A percentile compares a stretch with the other conserved stretches of the same genome.
These are phyloP conservation scores for Pseudogymnoascus sp. DNA, from an alignment of 2,329 filamentous ascomycete genomes.

Conservation along the genomic window DNA sequence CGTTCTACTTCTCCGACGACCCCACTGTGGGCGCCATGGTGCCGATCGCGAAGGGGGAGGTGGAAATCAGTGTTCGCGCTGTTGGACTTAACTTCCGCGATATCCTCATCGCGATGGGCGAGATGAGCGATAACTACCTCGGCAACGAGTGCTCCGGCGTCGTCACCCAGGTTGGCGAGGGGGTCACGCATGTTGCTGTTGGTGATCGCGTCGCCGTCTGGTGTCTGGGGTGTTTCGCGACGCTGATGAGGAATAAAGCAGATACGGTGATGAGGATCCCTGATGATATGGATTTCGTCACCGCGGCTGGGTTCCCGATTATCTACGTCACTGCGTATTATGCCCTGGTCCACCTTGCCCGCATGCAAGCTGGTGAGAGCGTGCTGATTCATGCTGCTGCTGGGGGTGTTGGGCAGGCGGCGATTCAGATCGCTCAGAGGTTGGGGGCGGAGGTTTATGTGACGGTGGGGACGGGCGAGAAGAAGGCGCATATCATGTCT, in stretches of 20 bases:
- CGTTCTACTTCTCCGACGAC: slow-evolving; percentile 23
- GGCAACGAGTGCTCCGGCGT: slow-evolving; percentile 31
- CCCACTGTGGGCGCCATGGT: slow-evolving; percentile 17
- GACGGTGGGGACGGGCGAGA: slow-evolving; percentile 22
- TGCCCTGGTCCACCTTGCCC: slow-evolving; percentile 21
- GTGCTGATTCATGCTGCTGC: slow-evolving; percentile 32
- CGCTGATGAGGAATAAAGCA: slow-evolving; percentile 24
- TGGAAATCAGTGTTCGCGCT: slow-evolving; percentile 27
- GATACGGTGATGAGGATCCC: slow-evolving; percentile 23
- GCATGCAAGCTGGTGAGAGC: slow-evolving; percentile 21
- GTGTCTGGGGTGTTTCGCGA: slow-evolving; percentile 26
- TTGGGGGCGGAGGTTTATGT: slow-evolving; percentile 29
- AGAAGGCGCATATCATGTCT: slow-evolving; percentile 18
- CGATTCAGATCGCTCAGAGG: slow-evolving; percentile 27
- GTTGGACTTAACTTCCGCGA: slow-evolving; percentile 31
- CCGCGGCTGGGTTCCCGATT: slow-evolving; percentile 23
- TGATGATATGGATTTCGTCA: slow-evolving; percentile 22
- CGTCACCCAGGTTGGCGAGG: slow-evolving; percentile 25
- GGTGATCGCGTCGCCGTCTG: slow-evolving; percentile 31
- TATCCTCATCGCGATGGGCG: slow-evolving; percentile 31
- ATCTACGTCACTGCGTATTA: slow-evolving; percentile 26
- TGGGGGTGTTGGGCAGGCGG: slow-evolving; percentile 31
- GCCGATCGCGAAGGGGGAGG: slow-evolving; percentile 8
- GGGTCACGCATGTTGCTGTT: slow-evolving; percentile 21
- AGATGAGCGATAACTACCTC: slow-evolving; percentile 25